Conservation (phyloP, 2,329 filamentous ascomycete genomes). For the Fusarium tanahbumbuense region DNA sequence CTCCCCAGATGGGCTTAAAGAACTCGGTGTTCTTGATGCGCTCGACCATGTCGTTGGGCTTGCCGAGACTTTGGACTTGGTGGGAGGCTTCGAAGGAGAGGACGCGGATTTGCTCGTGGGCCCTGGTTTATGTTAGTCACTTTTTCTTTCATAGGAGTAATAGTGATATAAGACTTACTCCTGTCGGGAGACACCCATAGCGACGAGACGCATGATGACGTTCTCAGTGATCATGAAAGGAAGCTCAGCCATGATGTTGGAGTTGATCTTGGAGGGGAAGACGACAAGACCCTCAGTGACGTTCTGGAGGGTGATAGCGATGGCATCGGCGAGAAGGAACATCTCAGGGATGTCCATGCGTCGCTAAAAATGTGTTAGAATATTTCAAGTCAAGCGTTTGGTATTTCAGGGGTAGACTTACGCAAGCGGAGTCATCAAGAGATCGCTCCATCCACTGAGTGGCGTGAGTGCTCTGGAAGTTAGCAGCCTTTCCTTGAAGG, state of each 20-base stretch:
- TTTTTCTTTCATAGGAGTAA: too few species aligned
- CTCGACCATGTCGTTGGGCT: slow-evolving; percentile 38
- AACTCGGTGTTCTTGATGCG: slow-evolving; percentile 38
- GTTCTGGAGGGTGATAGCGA: slow-evolving; percentile 31
- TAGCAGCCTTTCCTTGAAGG: slow-evolving; percentile 17
- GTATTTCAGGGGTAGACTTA: neutral
- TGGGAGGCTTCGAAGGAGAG: slow-evolving; percentile 30
- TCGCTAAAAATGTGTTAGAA: neutral
- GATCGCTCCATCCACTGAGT: slow-evolving; percentile 31
- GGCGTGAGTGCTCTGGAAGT: slow-evolving; percentile 16
- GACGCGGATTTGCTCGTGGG: slow-evolving; percentile 40
- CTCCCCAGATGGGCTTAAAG: slow-evolving; percentile 35
- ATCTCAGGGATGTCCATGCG: slow-evolving; percentile 36
- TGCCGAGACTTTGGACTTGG: slow-evolving; percentile 32
- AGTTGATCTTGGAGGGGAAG: slow-evolving; percentile 25
- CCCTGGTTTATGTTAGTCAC: neutral
- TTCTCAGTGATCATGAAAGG: slow-evolving; percentile 39
- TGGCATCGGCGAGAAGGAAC: slow-evolving; percentile 33
- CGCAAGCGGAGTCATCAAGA: slow-evolving; percentile 21
- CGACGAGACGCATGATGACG: slow-evolving; percentile 37
- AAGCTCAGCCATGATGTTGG: slow-evolving; percentile 21
- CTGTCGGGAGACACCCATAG: slow-evolving; percentile 32
- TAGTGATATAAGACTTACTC: neutral
- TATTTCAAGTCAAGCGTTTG: neutral
- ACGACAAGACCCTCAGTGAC: slow-evolving; percentile 39